These are phyloP conservation scores for Backusella mclennaniae DNA, from an alignment of 192 early-diverging fungal genomes.

Conservation along the genomic window DNA sequence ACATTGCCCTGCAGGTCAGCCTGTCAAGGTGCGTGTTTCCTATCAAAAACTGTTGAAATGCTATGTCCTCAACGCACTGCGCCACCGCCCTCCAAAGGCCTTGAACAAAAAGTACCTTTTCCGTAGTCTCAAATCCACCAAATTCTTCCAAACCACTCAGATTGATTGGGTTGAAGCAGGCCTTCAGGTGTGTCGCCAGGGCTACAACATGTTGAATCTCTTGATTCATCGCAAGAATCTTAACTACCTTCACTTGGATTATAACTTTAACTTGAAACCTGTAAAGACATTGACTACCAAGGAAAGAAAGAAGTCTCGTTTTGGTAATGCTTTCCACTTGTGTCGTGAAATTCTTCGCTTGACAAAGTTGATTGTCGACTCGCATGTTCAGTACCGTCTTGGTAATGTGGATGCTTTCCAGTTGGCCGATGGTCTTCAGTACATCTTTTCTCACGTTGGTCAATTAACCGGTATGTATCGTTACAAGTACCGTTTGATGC, in stretches of 20 bases:
- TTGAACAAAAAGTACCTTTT: constrained; percentile 94
- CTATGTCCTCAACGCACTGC: constrained; percentile 91
- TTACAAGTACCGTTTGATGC: constrained; percentile 98
- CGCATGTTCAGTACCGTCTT: constrained; percentile 97
- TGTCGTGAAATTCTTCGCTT: constrained; percentile 94
- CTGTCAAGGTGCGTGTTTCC: constrained; percentile 97
- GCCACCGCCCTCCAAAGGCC: constrained; percentile 85
- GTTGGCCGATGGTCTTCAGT: constrained; percentile 97
- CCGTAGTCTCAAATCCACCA: constrained; percentile 91
- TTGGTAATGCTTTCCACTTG: constrained; percentile 97
- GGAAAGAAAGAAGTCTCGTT: constrained; percentile 98
- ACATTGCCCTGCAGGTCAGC: constrained; percentile 88
- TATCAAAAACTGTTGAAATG: constrained; percentile 98
- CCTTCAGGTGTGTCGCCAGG: constrained; percentile 96
- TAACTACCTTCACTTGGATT: constrained; percentile 98
- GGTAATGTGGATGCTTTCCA: constrained; percentile 99
- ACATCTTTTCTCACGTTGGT: constrained; percentile 97
- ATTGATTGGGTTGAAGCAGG: constrained; percentile 99
- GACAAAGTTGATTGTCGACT: constrained; percentile 96
- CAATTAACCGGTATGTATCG: constrained; percentile 99
- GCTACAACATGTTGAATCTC: constrained; percentile 99
- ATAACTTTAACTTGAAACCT: constrained; percentile 99
- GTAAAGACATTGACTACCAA: constrained; percentile 99
- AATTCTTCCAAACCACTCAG: constrained; percentile 98
- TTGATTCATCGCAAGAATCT: constrained; percentile 98